Conservation (phyloP, 345 rosid species). For the Rhizophora apiculata region DNA sequence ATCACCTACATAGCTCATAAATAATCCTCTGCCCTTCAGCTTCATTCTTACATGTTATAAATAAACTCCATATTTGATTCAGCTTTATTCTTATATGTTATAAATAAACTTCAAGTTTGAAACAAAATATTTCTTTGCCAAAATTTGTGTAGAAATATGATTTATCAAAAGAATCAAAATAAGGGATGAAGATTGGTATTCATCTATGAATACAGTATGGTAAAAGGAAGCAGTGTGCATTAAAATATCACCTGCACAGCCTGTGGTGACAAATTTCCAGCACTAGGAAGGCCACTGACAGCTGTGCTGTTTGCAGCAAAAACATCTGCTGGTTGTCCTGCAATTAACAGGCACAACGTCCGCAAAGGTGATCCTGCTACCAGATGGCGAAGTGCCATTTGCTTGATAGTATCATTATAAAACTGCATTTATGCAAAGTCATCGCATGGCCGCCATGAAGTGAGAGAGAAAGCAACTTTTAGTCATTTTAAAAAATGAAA, state of each 20-base stretch:
- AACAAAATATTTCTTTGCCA: not conserved
- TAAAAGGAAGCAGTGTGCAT: not conserved
- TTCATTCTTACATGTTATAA: not conserved
- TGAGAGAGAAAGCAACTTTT: not conserved
- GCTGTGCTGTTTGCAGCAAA: conserved; percentile 46
- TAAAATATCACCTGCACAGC: conserved; percentile 53
- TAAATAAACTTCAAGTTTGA: not conserved
- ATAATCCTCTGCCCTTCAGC: not conserved
- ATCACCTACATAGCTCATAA: not conserved
- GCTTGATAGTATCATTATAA: conserved; percentile 88
- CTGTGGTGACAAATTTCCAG: conserved; percentile 38
- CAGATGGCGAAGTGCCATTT: conserved; percentile 92
- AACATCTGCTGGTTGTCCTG: conserved; percentile 95
- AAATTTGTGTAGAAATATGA: not conserved
- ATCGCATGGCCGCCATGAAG: conserved; percentile 9
- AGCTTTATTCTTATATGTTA: not conserved
- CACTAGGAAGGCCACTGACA: conserved; percentile 38
- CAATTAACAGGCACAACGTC: conserved; percentile 91
- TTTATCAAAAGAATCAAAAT: not conserved
- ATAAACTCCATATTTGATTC: not conserved
- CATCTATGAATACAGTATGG: too few relatives aligned
- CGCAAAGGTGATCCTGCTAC: conserved; percentile 94
- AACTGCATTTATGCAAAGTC: conserved; percentile 50
- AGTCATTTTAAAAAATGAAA: conserved; percentile 8
- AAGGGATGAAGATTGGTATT: too few relatives aligned